Conservation (phyloP, 768 basidiomycete genomes). For the Kwoniella bestiolae region DNA sequence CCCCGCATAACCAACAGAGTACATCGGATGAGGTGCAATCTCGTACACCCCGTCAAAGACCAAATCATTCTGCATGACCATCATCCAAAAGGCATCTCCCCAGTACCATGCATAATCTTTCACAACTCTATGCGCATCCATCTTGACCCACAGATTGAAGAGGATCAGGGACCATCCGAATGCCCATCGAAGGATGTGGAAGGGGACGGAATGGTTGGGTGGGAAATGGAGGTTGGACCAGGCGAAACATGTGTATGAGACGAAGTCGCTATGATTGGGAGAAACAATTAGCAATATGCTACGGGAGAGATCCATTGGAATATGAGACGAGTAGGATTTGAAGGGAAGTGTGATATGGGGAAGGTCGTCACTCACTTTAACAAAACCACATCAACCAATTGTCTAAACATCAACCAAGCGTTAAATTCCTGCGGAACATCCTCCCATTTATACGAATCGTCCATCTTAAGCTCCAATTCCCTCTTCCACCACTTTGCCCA, state of each 20-base stretch:
- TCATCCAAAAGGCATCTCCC: conserved; percentile 62
- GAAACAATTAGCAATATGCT: too few species aligned
- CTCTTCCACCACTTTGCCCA: conserved; percentile 79
- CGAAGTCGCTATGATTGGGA: conserved; percentile 75
- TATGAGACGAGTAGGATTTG: neutral
- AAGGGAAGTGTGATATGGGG: neutral
- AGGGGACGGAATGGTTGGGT: conserved; percentile 69
- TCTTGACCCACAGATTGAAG: conserved; percentile 99
- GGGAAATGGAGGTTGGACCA: conserved; percentile 90
- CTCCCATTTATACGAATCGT: conserved; percentile 89
- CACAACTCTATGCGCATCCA: conserved; percentile 94
- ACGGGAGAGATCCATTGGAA: too few species aligned
- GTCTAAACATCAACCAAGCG: conserved; percentile 92
- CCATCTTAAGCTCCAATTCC: conserved; percentile 91
- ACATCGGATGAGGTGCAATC: conserved; percentile 73
- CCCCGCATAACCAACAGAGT: conserved; percentile 72
- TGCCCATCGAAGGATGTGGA: conserved; percentile 86
- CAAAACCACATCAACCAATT: conserved; percentile 92
- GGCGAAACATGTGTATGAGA: conserved; percentile 93
- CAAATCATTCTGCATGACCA: conserved; percentile 63
- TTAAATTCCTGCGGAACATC: conserved; percentile 94
- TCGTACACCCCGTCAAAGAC: conserved; percentile 99
- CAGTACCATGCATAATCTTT: conserved; percentile 99
- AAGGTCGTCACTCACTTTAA: conserved; percentile 71
- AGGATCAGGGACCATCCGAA: conserved; percentile 81